Base-by-base conservation (phyloP, 2,329 filamentous ascomycete species). In the Cladophialophora bantiana region DNA sequence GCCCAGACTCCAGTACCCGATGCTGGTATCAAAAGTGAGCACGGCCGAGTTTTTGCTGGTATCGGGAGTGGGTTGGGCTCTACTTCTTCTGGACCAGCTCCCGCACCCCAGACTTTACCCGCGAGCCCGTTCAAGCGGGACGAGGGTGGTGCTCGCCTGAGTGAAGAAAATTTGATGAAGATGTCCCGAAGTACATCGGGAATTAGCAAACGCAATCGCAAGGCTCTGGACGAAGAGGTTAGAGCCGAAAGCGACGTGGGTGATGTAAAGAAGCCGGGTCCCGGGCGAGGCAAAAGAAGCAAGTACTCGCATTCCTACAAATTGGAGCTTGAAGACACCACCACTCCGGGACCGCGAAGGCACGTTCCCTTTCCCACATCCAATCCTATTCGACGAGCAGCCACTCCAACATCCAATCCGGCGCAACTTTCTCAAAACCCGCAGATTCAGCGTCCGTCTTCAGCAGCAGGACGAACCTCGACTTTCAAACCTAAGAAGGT, bases 41-140 rank as follows among this genome's bases (percentile, higher is more conserved):
- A 97, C 76, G 94, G 94, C 34, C 89, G 93, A 69, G 96, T 97
- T 85, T 97, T 97, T 79, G 93, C 92, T 18, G 94, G 94, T n/a
- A 93, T 98, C 71, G 94, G 89, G 15, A 89, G 87, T 76, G 89
- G 89, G 40, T 83, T 89, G 18, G 86, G 87, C 35, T 84, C 83
- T 69, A 79, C 80, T 34, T 83, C 83, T 20, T 80, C 80, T 52
- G 78, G 79, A 13, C 79, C 82, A 38, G 79, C 81, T 13, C 66
- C 71, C 13, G 65, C 68, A 10, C 68, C 69, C 32, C 66, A 64
- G 45, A 59, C 64, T 18, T 50, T 68, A n/a, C 61, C 70, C 38
- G 77, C 80, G 35, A 86, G 83, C 71, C 84, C 85, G 0, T 83
- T 81, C 68, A 82, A 81, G 70, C 78, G 77, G n/a, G 78, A 83